phyloP scores from a whole-genome alignment of 2,329 filamentous ascomycete genomes.

The Aspergillus sp. region DNA sequence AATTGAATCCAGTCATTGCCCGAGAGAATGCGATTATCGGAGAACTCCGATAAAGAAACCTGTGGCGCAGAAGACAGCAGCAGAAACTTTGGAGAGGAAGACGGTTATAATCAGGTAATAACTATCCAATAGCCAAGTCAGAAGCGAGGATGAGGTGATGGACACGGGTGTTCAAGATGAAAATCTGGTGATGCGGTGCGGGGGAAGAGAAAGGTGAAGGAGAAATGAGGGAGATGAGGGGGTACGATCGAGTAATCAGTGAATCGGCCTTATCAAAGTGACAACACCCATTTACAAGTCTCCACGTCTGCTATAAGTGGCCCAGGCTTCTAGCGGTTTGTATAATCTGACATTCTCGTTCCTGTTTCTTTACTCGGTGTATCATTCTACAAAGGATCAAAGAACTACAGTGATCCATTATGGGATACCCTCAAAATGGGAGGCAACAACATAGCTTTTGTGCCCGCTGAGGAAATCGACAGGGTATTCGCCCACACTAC shows the following conservation, averaged over 20 bases:
- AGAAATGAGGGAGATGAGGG: constrained; percentile 8
- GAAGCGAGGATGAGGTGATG: not conserved
- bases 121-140: constrained; percentile 2
- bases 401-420: not conserved
- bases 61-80: constrained; percentile 12
- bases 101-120: constrained; percentile 16
- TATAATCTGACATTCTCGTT: too few relatives aligned
- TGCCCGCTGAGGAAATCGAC: constrained; percentile 54
- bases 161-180: not conserved
- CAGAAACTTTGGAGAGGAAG: not conserved
- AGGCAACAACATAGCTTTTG: constrained; percentile 15
- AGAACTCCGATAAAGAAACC: constrained; percentile 20
- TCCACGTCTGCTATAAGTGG: too few relatives aligned
- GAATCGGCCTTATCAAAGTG: constrained; percentile 1
- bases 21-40: constrained; percentile 19
- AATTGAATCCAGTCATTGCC: not conserved
- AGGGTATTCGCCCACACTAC: constrained; percentile 56
- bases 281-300: not conserved
- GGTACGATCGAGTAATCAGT: constrained; percentile 22
- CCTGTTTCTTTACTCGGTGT: too few relatives aligned
- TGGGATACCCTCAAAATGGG: constrained; percentile 8
- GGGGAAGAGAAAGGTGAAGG: not conserved
- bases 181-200: not conserved
- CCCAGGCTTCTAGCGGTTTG: too few relatives aligned
- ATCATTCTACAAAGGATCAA: not conserved